Base-by-base conservation (phyloP, 495 filamentous ascomycete genomes). In the Penicillium pulvis region DNA sequence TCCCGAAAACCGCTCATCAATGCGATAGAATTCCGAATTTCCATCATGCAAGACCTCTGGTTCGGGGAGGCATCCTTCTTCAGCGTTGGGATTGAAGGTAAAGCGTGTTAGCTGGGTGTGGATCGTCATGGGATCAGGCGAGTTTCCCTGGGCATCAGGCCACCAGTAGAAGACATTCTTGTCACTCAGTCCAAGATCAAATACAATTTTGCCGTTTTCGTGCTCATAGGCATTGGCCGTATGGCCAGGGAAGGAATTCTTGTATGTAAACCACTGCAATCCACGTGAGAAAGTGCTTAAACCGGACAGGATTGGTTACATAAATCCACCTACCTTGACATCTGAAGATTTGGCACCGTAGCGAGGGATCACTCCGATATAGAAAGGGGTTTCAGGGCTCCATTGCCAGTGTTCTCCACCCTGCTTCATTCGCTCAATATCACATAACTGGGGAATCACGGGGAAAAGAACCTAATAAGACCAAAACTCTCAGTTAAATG, bases 101-200 rank as follows among this genome's bases (percentile, higher is more conserved):
- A 62, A 68, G 24, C 36, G 64, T 6, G 31, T 64, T 67, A 76
- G 57, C 60, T 70, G 26, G 65, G 69, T 60, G 56, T 69, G 26
- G 60, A 68, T 20, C 63, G 31, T 28, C 63, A 63, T 10, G 64
- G 68, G 36, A 19, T 45, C 50, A 55, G 60, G 28, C 41, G 66
- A n/a, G 58, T 68, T 44, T 26, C 62, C 35, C 44, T 69, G 58
- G 17, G 76, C 72, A 9, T 79, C 80, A 2, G 82, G 82, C 64
- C 81, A 84, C 68, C 74, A 84, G 69, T 78, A 83, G 67, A 84
- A 84, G 16, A 83, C 80, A 60, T 84, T 83, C 17, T 78, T 77
- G 51, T 81, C 76, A 3, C 80, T 79, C 0, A 85, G 73, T n/a
- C 80, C 81, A 5, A 85, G 69, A 62, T 85, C 82, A 58, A 80